Base-by-base conservation (phyloP, 2,329 filamentous ascomycete genomes). In the Karstenula rhodostoma region DNA sequence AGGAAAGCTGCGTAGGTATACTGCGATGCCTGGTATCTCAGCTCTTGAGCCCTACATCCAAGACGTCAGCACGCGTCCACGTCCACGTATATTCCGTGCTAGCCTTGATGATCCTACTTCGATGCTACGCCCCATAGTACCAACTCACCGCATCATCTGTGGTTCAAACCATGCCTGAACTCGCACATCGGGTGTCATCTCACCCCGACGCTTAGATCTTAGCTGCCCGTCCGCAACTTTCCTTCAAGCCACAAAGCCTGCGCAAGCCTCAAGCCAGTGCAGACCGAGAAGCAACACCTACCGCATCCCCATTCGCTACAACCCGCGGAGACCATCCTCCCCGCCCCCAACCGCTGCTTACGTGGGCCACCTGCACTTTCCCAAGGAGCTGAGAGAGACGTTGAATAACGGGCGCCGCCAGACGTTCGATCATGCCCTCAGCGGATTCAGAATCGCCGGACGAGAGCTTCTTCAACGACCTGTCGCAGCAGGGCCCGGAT, bases 381-480 rank as follows among this genome's bases (percentile, higher is more conserved):
- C 23, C n/a, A 58, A 32, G 35, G 40, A 59, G 53, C 54, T 60
- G 57, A 58, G 43, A 37, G 50, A 25, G 27, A 46, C 33, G 46
- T 37, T 42, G 40, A 56, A 58, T 23, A 56, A 57, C 60, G 56
- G 58, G 47, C 57, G 56, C 57, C 40, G 44, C 54, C 57, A 62
- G 43, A 47, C 49, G 47, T 50, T 61, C 52, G 50, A 65, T 43
- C 33, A 77, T 77, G 74, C 67, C 72, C 60, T 69, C 67, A 53
- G 61, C 63, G 50, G 72, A 64, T 12, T 70, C 73, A 22, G 74
- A 76, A 53, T 76, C 75, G 57, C 73, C 74, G 7, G 82, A 84
- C 46, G 81, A 82, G 40, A 63, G 44, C 64, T 87, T 83, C 76
- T 87, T 87, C 79, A 87, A 87, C 74, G 83, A 87, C 62, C 79